Conservation (phyloP, 192 early-diverging fungal genomes). For the Gorgonomyces haynaldii region DNA sequence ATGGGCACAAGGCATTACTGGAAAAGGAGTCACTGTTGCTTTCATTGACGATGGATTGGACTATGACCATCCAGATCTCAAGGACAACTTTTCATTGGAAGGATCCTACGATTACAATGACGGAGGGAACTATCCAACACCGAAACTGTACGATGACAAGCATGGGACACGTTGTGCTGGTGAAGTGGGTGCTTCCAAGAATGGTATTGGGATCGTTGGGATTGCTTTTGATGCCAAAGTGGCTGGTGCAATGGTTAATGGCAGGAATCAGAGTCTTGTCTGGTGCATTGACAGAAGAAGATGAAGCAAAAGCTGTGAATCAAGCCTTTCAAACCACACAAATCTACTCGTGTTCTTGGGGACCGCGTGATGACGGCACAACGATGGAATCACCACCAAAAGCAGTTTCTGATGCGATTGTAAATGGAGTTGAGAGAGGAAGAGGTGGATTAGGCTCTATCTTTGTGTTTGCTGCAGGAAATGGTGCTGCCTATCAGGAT, state of each 20-base stretch:
- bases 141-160: conserved; percentile 61
- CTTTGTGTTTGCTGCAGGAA: conserved; percentile 90
- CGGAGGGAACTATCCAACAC: conserved; percentile 60
- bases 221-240: conserved; percentile 82
- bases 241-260: conserved; percentile 47
- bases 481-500: conserved; percentile 67
- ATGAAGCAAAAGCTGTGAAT: conserved; percentile 85
- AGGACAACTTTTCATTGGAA: conserved; percentile 59
- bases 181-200: conserved; percentile 85
- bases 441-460: conserved; percentile 75
- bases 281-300: conserved; percentile 75
- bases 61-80: conserved; percentile 68
- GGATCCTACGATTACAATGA: conserved; percentile 97
- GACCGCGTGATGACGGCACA: conserved; percentile 78
- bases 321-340: conserved; percentile 78
- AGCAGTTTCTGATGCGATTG: conserved; percentile 70
- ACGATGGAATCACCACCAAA: conserved; percentile 74
- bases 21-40: conserved; percentile 72
- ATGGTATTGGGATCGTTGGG: conserved; percentile 88
- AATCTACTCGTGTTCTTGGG: conserved; percentile 96
- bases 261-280: conserved; percentile 80
- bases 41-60: conserved; percentile 97
- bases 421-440: conserved; percentile 76
- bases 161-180: conserved; percentile 98
- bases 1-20: conserved; percentile 82